A percentile compares a stretch with the other conserved stretches of the same genome.
phyloP scores from a whole-genome alignment of 805 yeast species.

The Maudiozyma bulderi region DNA sequence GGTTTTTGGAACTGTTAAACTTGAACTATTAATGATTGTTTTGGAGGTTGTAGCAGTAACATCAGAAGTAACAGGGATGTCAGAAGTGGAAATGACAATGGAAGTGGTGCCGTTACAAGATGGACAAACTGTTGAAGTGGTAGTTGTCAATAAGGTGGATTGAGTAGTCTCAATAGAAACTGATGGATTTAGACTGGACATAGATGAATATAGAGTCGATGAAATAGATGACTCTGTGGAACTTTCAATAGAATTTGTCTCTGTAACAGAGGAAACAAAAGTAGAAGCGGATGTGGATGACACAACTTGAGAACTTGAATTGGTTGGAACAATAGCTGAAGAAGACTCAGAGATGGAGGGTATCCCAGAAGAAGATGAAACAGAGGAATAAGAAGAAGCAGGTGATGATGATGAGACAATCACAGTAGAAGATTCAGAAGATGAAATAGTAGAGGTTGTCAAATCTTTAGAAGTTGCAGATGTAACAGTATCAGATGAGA shows the following conservation, averaged over 20 bases:
- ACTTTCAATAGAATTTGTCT: background rate
- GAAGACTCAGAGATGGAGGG: background rate
- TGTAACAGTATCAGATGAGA: background rate
- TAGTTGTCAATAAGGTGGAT: background rate
- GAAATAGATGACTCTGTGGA: too few species aligned
- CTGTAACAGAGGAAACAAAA: background rate
- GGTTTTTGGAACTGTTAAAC: background rate
- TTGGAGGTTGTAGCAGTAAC: background rate
- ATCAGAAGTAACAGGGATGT: background rate
- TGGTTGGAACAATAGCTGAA: background rate
- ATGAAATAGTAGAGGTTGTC: background rate
- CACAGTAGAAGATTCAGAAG: background rate
- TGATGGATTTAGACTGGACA: background rate
- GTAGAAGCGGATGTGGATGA: background rate
- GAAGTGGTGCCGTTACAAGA: background rate
- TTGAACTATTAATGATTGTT: background rate
- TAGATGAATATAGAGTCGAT: too few species aligned
- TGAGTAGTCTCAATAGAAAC: background rate
- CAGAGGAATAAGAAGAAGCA: background rate
- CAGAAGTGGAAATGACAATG: background rate
- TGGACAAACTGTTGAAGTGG: conserved; percentile 1
- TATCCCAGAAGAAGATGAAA: background rate
- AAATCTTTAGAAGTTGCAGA: background rate
- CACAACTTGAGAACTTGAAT: background rate
- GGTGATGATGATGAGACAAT: background rate